phyloP scores from a whole-genome alignment of 331 rosid species.

The Pyracantha coccinea region DNA sequence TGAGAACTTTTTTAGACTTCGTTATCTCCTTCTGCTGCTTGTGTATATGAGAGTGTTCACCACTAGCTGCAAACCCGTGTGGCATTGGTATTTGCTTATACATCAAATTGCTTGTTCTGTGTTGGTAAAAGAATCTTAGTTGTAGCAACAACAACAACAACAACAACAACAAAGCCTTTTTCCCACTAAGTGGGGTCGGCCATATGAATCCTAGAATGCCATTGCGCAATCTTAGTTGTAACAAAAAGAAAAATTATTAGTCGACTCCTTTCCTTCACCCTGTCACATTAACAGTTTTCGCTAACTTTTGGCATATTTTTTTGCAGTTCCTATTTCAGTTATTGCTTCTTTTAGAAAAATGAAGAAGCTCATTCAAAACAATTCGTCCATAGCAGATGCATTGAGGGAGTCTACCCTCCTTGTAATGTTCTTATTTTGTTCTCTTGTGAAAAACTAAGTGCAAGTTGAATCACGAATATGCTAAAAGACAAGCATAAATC shows the following conservation, averaged over 20 bases:
- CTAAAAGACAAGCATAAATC: neutral
- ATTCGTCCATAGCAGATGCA: conserved; percentile 49
- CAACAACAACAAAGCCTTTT: no score
- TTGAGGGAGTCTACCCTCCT: conserved; percentile 75
- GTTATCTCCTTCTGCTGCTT: neutral
- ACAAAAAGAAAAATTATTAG: neutral
- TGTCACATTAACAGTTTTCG: neutral
- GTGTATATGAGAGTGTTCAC: neutral
- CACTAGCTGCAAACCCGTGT: neutral
- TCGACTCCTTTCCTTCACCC: neutral
- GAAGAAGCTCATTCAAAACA: conserved; percentile 60
- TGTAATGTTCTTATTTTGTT: conserved; percentile 37
- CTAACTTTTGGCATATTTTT: conserved; percentile 5
- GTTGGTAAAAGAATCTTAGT: neutral
- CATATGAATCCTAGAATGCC: no score
- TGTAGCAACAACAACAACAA: no score
- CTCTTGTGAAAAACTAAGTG: conserved; percentile 7
- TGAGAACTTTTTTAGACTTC: neutral
- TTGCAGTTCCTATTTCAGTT: conserved; percentile 70
- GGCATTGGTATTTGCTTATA: neutral
- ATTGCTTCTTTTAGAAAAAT: conserved; percentile 81
- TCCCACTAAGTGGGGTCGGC: no score
- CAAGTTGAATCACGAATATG: conserved; percentile 11
- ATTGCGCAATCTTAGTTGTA: neutral
- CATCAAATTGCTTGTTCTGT: neutral